Evolutionary conservation across 805 yeast genomes (phyloP), one percentile per base, ranked within the genome.

Genomic region (Kazachstania martiniae): DNA sequence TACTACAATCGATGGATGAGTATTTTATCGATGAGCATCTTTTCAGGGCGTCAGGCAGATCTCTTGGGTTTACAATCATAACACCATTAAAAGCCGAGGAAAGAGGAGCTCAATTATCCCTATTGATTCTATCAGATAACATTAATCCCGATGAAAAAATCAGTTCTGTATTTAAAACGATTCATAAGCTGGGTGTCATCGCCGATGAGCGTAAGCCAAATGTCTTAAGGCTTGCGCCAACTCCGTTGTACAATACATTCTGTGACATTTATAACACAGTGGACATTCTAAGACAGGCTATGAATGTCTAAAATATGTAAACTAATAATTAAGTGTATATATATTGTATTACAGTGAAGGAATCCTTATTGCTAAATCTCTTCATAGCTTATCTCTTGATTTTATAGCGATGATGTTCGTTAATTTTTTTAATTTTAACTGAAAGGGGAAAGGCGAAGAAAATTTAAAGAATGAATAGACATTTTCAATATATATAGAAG

Each of bases 121-220:
- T 87, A n/a, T 51, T 74, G 26, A 85, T 87, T 56, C 59, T 31
- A n/a, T n/a, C n/a, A n/a, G n/a, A n/a, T n/a, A n/a, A n/a, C n/a
- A n/a, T n/a, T n/a, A n/a, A n/a, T n/a, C n/a, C n/a, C n/a, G n/a
- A n/a, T n/a, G n/a, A n/a, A n/a, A n/a, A n/a, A n/a, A n/a, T n/a
- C n/a, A n/a, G n/a, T n/a, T n/a, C n/a, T n/a, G 74, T 84, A 3
- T 67, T 70, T 36, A 43, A 49, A 2, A 60, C 62, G 37, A 50
- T 87, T 39, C 61, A 61, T 21, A 47, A 62, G 8, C 42, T 55
- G 4, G 95, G 85, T 3, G 72, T 84, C 2, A 70, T 87, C 16
- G 80, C 84, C 36, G 97, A 87, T 53, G 95, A 87, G 50, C 68
- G 97, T 51, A 67, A 84, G 49, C 96, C 96, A 1, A 75, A 76